Base-by-base conservation (phyloP, 805 yeast genomes). In the Schwanniomyces occidentalis region DNA sequence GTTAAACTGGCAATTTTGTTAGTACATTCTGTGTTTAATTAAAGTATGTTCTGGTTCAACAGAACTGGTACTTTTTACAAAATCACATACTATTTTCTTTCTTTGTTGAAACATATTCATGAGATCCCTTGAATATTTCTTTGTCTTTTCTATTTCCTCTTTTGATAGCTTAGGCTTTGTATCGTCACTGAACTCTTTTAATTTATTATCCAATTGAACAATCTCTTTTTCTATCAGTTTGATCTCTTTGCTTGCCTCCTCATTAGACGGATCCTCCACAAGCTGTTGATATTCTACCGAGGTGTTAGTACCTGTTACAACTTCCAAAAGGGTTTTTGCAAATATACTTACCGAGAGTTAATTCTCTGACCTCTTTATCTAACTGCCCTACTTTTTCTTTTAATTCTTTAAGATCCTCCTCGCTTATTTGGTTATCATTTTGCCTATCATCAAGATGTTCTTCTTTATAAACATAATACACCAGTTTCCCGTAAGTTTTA, bases 401-500 rank as follows among this genome's bases (percentile, higher is more conserved):
- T 12, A 36, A 6, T n/a, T 22, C 39, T n/a, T 40, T 45, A 8
- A 40, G 7, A 4, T 13, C 32, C 3, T 34, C 16, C 8, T 24
- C 25, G 16, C 26, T 21, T 16, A 17, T 4, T 19, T 5, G 20
- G 12, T 5, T 12, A 3, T 9, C 25, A 10, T 12, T 8, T 7
- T n/a, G n/a, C n/a, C 18, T 15, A 14, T 32, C 30, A 16, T 35
- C 30, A 14, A 13, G n/a, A 10, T 10, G 48, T 6, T 52, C 43
- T 37, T 69, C 68, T n/a, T 60, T 57, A 27, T 69, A 71, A 18
- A 70, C 64, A 34, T 71, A 73, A 16, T 71, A 65, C 0, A 44
- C 45, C 21, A 65, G 51, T 41, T 73, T 75, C 0, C 79, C 80
- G 37, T 69, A 69, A 5, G 56, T 33, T 43, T 72, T 74, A 0